These are phyloP conservation scores for Sporisorium sorghi DNA, from an alignment of 1,284 basidiomycete genomes.

Conservation along the genomic window DNA sequence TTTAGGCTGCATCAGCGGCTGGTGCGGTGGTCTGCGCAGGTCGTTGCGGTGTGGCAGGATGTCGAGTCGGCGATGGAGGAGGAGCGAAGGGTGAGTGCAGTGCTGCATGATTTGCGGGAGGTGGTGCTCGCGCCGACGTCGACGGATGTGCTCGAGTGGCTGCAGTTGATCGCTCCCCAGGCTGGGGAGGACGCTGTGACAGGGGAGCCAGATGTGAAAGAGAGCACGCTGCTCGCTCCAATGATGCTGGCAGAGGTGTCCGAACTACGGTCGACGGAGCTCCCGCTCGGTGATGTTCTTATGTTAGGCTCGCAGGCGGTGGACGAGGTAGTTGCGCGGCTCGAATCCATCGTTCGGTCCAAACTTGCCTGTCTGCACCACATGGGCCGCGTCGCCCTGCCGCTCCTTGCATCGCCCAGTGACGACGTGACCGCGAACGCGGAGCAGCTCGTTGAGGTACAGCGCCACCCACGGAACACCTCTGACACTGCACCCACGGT, in stretches of 20 bases:
- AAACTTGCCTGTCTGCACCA: conserved; percentile 25
- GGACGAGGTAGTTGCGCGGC: not conserved
- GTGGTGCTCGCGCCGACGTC: conserved; percentile 5
- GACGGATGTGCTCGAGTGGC: conserved; percentile 34
- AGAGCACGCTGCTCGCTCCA: not conserved
- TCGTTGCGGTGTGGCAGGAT: conserved; percentile 2
- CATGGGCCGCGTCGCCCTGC: conserved; percentile 16
- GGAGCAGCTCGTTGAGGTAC: not conserved
- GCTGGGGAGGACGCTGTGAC: too few relatives aligned
- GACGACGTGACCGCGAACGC: not conserved
- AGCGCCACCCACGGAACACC: not conserved
- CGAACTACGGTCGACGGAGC: not conserved
- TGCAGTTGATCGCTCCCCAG: conserved; percentile 5
- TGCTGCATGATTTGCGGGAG: conserved; percentile 12
- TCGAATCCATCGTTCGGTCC: not conserved
- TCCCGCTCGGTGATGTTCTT: not conserved
- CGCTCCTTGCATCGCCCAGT: not conserved
- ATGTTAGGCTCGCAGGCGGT: not conserved
- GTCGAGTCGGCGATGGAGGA: not conserved
- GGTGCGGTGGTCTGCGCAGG: conserved; percentile 21
- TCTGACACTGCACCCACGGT: not conserved
- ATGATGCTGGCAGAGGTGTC: conserved; percentile 3
- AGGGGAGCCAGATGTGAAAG: not conserved
- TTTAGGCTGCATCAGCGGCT: conserved; percentile 21
- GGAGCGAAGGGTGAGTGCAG: not conserved